A percentile compares a stretch with the other conserved stretches of the same genome.
Evolutionary conservation across 495 filamentous ascomycete species (phyloP).

Genomic region (Venustampulla echinocandica): DNA sequence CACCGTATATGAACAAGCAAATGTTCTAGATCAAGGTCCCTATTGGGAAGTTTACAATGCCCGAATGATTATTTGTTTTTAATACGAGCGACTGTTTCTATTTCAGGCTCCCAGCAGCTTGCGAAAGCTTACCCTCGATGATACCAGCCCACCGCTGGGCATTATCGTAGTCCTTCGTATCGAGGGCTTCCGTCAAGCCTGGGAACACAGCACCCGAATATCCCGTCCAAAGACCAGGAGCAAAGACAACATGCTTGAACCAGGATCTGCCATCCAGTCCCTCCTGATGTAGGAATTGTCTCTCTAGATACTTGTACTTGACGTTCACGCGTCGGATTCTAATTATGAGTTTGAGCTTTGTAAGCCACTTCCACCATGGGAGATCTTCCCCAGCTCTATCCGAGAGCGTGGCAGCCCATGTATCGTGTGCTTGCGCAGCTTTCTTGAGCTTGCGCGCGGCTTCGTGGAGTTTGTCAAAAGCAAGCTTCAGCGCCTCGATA

Average conservation of each 20-base stretch:
- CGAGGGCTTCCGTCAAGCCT: slow-evolving; percentile 75
- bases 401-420: slow-evolving; percentile 53
- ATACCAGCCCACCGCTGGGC: slow-evolving; percentile 73
- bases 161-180: slow-evolving; percentile 61
- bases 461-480: slow-evolving; percentile 34
- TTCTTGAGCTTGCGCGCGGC: slow-evolving; percentile 44
- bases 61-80: no score
- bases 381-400: slow-evolving; percentile 56
- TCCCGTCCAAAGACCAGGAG: slow-evolving; percentile 80
- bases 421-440: slow-evolving; percentile 49
- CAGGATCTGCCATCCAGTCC: slow-evolving; percentile 79
- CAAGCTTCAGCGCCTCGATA: slow-evolving; percentile 50
- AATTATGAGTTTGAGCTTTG: slow-evolving; percentile 52
- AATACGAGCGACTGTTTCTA: no score
- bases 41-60: no score
- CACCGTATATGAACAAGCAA: no score
- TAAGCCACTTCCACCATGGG: slow-evolving; percentile 77
- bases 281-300: slow-evolving; percentile 65
- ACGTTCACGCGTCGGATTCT: slow-evolving; percentile 57
- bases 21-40: no score
- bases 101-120: slow-evolving; percentile 48
- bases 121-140: slow-evolving; percentile 56
- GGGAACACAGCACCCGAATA: slow-evolving; percentile 81
- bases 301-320: slow-evolving; percentile 71
- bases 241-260: slow-evolving; percentile 92